These are phyloP conservation scores for Petunia axillaris DNA, from an alignment of 257 asterid species.

Conservation along the genomic window DNA sequence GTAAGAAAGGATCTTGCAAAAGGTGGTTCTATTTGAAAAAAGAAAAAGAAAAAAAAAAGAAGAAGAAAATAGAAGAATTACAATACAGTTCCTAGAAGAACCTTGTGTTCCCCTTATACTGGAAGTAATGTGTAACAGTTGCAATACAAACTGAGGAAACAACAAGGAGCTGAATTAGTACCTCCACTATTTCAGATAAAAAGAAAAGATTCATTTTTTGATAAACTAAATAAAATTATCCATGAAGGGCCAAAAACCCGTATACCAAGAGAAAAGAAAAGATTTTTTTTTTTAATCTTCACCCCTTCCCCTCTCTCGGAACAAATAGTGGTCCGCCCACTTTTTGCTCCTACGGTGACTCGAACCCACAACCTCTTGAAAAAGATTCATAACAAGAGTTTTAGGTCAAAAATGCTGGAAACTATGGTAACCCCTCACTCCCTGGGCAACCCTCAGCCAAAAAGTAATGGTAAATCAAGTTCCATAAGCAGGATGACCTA, in stretches of 20 bases:
- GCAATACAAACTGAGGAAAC: constrained; percentile 8
- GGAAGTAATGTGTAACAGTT: constrained; percentile 2
- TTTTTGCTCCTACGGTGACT: too few species aligned
- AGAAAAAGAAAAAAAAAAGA: background rate
- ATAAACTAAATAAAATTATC: too few species aligned
- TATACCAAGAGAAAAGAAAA: too few species aligned
- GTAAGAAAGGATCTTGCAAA: background rate
- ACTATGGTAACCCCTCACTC: constrained; percentile 17
- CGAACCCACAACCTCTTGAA: background rate
- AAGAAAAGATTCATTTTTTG: too few species aligned
- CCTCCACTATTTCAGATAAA: background rate
- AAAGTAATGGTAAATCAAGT: constrained; percentile 16
- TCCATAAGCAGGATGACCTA: background rate
- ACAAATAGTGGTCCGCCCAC: too few species aligned
- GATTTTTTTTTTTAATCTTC: too few species aligned
- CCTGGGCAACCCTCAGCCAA: background rate
- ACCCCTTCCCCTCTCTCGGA: too few species aligned
- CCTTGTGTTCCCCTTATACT: background rate
- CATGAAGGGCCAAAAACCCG: too few species aligned
- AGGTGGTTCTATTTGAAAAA: constrained; percentile 11
- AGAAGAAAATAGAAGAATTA: background rate
- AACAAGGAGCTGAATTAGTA: constrained; percentile 20
- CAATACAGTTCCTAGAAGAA: background rate
- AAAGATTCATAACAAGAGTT: background rate
- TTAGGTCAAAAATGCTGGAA: background rate